Evolutionary conservation across 2,329 filamentous ascomycete species (phyloP), one percentile per base, ranked within the genome.

Genomic region (Pseudocercospora fuligena): DNA sequence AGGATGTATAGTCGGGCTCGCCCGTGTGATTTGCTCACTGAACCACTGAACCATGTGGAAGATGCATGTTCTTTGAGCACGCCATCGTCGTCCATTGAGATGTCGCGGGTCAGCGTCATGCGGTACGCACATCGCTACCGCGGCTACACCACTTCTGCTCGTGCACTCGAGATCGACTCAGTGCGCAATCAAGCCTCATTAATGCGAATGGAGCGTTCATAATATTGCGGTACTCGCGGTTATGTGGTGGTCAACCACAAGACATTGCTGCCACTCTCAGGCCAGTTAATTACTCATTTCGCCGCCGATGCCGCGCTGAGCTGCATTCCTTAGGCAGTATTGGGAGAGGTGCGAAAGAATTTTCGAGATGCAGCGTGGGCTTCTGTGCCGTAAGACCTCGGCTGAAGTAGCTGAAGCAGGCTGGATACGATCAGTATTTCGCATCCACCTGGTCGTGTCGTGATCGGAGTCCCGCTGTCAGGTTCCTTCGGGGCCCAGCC

Each of bases 51-150:
- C 9, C 47, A 46, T 29, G 23, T 57, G 51, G 23, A n/a, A 58
- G 4, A 36, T 19, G 56, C 56, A 43, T 40, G 56, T 23, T 25
- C 29, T 16, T 47, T 23, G 21, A 62, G 60, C 60, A 62, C 60
- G 60, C 60, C 60, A 62, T 62, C 23, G 21, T n/a, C 40, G 25
- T 33, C 60, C 27, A 53, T 21, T 49, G 31, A 58, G 19, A 58
- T 33, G 11, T 36, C 53, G 21, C 25, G 27, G 23, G 53, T 33
- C 27, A 19, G 21, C 56, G 56, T 58, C 56, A 58, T 58, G 31
- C 56, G 56, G 31, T 40, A 11, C 31, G 29, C 29, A 58, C 56
- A 40, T 58, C 56, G 25, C 56, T 40, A 40, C 29, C 25, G 11
- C 14, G 21, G 23, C 11, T 51, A 51, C 51, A 56, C 51, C 25